Base-by-base conservation (phyloP, 495 filamentous ascomycete species). In the Evansstolkia leycettana region DNA sequence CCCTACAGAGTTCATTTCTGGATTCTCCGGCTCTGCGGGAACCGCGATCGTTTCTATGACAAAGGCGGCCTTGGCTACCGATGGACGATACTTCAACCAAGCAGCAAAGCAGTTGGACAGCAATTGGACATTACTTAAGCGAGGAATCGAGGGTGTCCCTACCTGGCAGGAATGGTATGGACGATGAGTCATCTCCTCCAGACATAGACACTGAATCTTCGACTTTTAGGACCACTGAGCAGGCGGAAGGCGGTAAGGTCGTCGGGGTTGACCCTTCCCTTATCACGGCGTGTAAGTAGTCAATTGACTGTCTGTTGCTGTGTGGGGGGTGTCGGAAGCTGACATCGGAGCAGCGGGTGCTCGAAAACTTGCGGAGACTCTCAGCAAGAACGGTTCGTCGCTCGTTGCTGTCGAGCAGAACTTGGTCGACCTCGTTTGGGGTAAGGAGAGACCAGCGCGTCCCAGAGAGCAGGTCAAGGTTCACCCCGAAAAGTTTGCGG, bases 41-140 rank as follows among this genome's bases (percentile, higher is more conserved):
- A 92, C 81, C 19, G 92, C 89, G 17, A 78, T 96, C 32, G 66
- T 99, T 31, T 93, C 87, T 13, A 67, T 71, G 28, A 80, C 83
- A 38, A 87, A 88, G 57, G 92, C 92, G 1, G 83, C 87, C 13
- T 64, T 99, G 26, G 82, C 89, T 15, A 99, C 92, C 18, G 92
- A 99, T 55, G 92, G 92, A 15, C 80, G 92, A 28, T 99, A 99
- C 60, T 96, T 96, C 68, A 96, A 95, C 61, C 92, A 99, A 58
- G 92, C 92, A 31, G 64, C 76, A 30, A 82, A 90, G 48, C 89
- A 99, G 56, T 73, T 99, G 24, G 92, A 96, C 51, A 66, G 54
- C 42, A 95, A 95, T 56, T 99, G 92, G 92, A 54, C 70, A 26
- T 72, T 99, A 8, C 62, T 99, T 46, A 99, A 95, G 65, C 82